Conservation (phyloP, 2,329 filamentous ascomycete species). For the Lachnellula cervina region DNA sequence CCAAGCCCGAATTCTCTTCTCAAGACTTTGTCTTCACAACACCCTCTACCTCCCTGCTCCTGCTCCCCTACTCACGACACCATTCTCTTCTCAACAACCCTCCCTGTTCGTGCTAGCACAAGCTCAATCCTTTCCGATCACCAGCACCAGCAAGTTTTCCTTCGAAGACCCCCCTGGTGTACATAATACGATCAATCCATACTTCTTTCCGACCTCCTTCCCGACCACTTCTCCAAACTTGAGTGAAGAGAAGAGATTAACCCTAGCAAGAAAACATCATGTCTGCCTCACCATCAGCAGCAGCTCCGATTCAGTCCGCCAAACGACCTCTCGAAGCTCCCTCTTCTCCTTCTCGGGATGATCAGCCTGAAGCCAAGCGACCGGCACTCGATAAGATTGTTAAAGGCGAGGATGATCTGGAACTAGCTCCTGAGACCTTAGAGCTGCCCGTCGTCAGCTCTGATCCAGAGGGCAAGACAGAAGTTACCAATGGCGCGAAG, state of each 20-base stretch:
- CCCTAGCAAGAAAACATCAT: constrained; percentile 48
- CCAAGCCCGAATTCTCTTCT: constrained; percentile 23
- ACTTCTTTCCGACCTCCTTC: constrained; percentile 44
- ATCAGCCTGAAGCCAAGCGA: constrained; percentile 95
- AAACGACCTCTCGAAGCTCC: constrained; percentile 97
- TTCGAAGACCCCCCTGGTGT: constrained; percentile 83
- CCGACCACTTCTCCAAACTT: constrained; percentile 37
- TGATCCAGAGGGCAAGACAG: constrained; percentile 36
- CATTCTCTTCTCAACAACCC: constrained; percentile 30
- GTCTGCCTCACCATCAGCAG: constrained; percentile 63
- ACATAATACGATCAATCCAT: constrained; percentile 63
- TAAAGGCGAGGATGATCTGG: constrained; percentile 52
- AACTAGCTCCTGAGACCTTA: constrained; percentile 33
- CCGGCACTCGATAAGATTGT: constrained; percentile 90
- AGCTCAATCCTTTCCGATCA: constrained; percentile 32
- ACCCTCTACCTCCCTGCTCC: constrained; percentile 32
- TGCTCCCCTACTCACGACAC: constrained; percentile 29
- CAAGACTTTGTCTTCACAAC: constrained; percentile 32
- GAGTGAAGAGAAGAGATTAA: constrained; percentile 36
- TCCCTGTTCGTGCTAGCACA: constrained; percentile 31
- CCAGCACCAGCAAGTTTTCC: constrained; percentile 86
- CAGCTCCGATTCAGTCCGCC: constrained; percentile 59
- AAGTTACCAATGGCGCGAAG: constrained; percentile 43
- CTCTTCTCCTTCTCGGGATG: constrained; percentile 86
- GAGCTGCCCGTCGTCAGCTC: constrained; percentile 43